Evolutionary conservation across 306 rosid genomes (phyloP), one percentile per base, ranked within the genome.

Genomic region (Ceratonia siliqua): DNA sequence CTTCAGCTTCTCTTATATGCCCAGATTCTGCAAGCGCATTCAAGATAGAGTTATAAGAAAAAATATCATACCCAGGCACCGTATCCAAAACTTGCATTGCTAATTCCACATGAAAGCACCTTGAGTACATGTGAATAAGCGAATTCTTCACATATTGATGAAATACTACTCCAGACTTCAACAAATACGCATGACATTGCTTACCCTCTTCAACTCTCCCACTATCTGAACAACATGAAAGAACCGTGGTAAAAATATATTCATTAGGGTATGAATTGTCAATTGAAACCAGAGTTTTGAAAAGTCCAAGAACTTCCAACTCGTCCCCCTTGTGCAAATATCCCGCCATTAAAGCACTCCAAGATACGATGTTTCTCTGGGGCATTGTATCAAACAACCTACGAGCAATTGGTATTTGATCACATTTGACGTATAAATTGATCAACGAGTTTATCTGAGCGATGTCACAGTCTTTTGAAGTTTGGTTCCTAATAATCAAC

Each of bases 61-160:
- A 58, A 6, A 80, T 22, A 73, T 89, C 82, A 61, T 45, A 72
- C 28, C 85, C 79, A 24, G 84, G 76, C 18, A 48, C 71, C 0
- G 78, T 62, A 59, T 79, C 75, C 69, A 87, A 75, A 79, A 87
- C 85, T 75, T 54, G 13, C 80, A 83, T 69, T 3, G 91, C 94
- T 12, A 53, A 81, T 21, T 64, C 78, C 36, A 83, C 65, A 53
- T 67, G 83, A 41, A 49, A 82, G 74, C 84, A 69, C 78, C 82
- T 84, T 0, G 87, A 83, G 22, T 89, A 89, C 91, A 87, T 79
- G 68, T 87, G 88, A 73, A 85, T 80, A 57, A 89, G 92, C 13
- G 85, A 83, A 78, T 81, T 89, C 86, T 82, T 87, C 81, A 87
- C 89, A 76, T 58, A 81, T 15, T 54, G 79, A 74, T 87, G 75